Conservation (phyloP, 2,329 filamentous ascomycete species). For the Dactylellina sp. region DNA sequence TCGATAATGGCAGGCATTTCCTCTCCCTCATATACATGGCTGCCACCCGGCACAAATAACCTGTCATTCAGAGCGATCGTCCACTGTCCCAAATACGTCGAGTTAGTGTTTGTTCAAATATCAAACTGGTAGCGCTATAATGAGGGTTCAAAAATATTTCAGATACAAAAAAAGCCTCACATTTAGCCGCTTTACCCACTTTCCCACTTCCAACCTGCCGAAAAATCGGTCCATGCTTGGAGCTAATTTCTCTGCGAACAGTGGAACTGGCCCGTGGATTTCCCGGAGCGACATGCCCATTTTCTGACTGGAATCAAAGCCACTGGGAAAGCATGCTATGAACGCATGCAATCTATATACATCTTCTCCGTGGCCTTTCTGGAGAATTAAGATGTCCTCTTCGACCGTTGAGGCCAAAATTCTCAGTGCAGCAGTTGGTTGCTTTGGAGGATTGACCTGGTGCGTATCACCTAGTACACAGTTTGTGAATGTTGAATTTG, state of each 20-base stretch:
- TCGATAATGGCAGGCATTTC: slow-evolving; percentile 58
- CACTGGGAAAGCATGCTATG: slow-evolving; percentile 68
- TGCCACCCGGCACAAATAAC: slow-evolving; percentile 63
- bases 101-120: not conserved
- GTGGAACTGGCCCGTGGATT: slow-evolving; percentile 69
- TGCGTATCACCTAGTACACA: slow-evolving; percentile 62
- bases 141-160: no score
- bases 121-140: no score
- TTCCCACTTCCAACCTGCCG: slow-evolving; percentile 66
- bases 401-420: slow-evolving; percentile 69
- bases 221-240: slow-evolving; percentile 71
- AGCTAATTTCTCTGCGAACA: slow-evolving; percentile 69
- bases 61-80: slow-evolving; percentile 65
- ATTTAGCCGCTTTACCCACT: slow-evolving; percentile 68
- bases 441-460: slow-evolving; percentile 52
- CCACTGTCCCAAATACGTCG: slow-evolving; percentile 64
- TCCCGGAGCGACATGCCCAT: slow-evolving; percentile 67
- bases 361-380: slow-evolving; percentile 62
- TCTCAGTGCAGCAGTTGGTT: slow-evolving; percentile 62
- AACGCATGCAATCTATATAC: slow-evolving; percentile 64
- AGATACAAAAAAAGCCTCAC: slow-evolving; percentile 61
- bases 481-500: slow-evolving; percentile 63
- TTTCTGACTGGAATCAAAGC: slow-evolving; percentile 69
- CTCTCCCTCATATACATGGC: slow-evolving; percentile 63
- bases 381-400: slow-evolving; percentile 68